These are phyloP conservation scores for Tillandsia fasciculata DNA, from an alignment of 176 grass and related monocot species.

Conservation along the genomic window DNA sequence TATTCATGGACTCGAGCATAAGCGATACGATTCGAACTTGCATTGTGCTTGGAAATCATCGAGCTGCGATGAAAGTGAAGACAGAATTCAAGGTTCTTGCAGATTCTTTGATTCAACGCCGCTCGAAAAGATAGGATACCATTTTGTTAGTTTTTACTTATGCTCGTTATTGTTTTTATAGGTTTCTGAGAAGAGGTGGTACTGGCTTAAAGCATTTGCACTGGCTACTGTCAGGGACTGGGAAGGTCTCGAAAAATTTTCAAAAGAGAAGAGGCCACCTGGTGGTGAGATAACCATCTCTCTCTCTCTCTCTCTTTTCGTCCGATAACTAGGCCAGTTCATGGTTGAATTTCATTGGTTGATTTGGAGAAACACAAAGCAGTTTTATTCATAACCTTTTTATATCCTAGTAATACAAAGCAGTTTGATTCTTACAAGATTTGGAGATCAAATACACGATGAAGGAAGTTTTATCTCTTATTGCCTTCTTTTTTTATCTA, in stretches of 20 bases:
- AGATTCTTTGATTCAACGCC: slow-evolving; percentile 11
- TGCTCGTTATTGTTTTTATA: slow-evolving; percentile 12
- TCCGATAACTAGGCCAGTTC: neutral
- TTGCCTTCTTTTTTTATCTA: too few relatives aligned
- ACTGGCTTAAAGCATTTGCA: slow-evolving; percentile 96
- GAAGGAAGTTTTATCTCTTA: too few relatives aligned
- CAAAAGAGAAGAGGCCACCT: slow-evolving; percentile 82
- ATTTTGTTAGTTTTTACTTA: neutral
- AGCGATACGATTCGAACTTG: slow-evolving; percentile 96
- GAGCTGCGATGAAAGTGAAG: slow-evolving; percentile 75
- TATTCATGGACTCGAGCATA: slow-evolving; percentile 96
- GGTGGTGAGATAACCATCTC: slow-evolving; percentile 42
- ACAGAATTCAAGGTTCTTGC: slow-evolving; percentile 77
- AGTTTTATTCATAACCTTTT: too few relatives aligned
- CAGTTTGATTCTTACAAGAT: too few relatives aligned
- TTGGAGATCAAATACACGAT: too few relatives aligned
- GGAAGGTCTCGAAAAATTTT: slow-evolving; percentile 89
- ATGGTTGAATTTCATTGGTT: neutral
- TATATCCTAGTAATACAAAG: too few relatives aligned
- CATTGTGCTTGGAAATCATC: slow-evolving; percentile 92
- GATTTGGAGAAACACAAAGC: too few relatives aligned
- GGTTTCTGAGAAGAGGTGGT: slow-evolving; percentile 99
- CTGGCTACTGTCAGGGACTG: slow-evolving; percentile 91
- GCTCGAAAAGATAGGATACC: neutral
- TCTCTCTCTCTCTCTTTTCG: neutral